Conservation (phyloP, 1,284 basidiomycete genomes). For the Chiua sp. region DNA sequence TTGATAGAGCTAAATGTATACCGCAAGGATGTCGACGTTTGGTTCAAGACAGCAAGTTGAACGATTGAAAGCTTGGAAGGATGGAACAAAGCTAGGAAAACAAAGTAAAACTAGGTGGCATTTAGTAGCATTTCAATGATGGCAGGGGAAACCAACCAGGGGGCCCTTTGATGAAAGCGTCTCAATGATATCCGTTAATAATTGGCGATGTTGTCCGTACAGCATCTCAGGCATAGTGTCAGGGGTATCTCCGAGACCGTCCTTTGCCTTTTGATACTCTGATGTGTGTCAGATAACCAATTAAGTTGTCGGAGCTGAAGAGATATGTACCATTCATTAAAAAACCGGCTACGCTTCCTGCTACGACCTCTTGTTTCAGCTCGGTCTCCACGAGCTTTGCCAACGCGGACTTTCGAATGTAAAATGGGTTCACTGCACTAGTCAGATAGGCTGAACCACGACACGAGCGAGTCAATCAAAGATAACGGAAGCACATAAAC, state of each 20-base stretch:
- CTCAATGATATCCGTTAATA: constrained; percentile 21
- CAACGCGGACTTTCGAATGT: constrained; percentile 35
- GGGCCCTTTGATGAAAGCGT: constrained; percentile 36
- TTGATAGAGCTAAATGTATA: constrained; percentile 20
- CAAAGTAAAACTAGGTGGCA: constrained; percentile 41
- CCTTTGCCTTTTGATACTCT: constrained; percentile 40
- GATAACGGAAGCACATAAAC: background rate
- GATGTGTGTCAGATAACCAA: background rate
- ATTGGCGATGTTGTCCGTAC: constrained; percentile 14
- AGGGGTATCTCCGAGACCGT: constrained; percentile 31
- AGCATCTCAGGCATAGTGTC: constrained; percentile 28
- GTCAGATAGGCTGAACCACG: constrained; percentile 23
- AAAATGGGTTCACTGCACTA: constrained; percentile 21
- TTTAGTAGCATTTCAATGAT: background rate
- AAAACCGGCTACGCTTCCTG: constrained; percentile 35
- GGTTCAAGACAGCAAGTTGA: constrained; percentile 41
- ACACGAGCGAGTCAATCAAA: background rate
- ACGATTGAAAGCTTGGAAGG: constrained; percentile 41
- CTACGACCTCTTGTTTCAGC: constrained; percentile 40
- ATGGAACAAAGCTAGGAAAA: constrained; percentile 35
- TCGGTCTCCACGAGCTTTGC: constrained; percentile 18
- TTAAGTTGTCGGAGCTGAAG: background rate
- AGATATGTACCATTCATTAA: constrained; percentile 38
- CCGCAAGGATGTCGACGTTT: constrained; percentile 32
- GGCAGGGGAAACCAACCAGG: constrained; percentile 25